These are phyloP conservation scores for Annulohypoxylon truncatum DNA, from an alignment of 2,329 filamentous ascomycete genomes.

Conservation along the genomic window DNA sequence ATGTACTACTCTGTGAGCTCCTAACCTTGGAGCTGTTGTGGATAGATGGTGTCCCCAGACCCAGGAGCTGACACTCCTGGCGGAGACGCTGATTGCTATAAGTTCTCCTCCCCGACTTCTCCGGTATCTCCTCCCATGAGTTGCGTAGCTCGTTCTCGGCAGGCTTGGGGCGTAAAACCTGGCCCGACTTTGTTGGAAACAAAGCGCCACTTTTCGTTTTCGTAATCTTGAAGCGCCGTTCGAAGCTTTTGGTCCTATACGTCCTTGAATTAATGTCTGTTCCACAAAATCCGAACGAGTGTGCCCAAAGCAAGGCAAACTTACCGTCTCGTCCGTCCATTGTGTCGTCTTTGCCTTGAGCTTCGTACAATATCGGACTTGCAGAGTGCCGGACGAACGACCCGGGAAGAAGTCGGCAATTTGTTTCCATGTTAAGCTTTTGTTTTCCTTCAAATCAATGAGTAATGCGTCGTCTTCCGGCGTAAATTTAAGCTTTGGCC, in stretches of 20 bases:
- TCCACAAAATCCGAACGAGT: slow-evolving; percentile 8
- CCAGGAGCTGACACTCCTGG: slow-evolving; percentile 59
- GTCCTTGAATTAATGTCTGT: slow-evolving; percentile 33
- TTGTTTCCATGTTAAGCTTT: slow-evolving; percentile 96
- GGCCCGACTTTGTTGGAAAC: slow-evolving; percentile 90
- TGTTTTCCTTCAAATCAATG: slow-evolving; percentile 92
- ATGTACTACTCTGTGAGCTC: slow-evolving; percentile 33
- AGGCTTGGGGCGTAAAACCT: slow-evolving; percentile 88
- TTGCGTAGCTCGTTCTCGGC: slow-evolving; percentile 81
- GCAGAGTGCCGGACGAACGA: slow-evolving; percentile 87
- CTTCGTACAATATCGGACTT: slow-evolving; percentile 95
- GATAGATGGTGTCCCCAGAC: slow-evolving; percentile 60
- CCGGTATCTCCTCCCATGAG: slow-evolving; percentile 59
- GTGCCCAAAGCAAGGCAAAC: slow-evolving; percentile 48
- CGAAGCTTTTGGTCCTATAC: slow-evolving; percentile 79
- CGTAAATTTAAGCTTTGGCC: slow-evolving; percentile 93
- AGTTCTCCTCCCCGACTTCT: slow-evolving; percentile 52
- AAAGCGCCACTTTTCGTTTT: slow-evolving; percentile 93
- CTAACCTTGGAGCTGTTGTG: slow-evolving; percentile 55
- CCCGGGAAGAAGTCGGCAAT: slow-evolving; percentile 97
- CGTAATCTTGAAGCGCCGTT: slow-evolving; percentile 83
- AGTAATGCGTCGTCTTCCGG: slow-evolving; percentile 89
- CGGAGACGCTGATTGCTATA: slow-evolving; percentile 68
- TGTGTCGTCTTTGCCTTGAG: slow-evolving; percentile 92
- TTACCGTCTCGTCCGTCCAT: slow-evolving; percentile 94